A percentile compares a stretch with the other conserved stretches of the same genome.
These are phyloP conservation scores for Linum usitatissimum DNA, from an alignment of 345 rosid species.

Conservation along the genomic window DNA sequence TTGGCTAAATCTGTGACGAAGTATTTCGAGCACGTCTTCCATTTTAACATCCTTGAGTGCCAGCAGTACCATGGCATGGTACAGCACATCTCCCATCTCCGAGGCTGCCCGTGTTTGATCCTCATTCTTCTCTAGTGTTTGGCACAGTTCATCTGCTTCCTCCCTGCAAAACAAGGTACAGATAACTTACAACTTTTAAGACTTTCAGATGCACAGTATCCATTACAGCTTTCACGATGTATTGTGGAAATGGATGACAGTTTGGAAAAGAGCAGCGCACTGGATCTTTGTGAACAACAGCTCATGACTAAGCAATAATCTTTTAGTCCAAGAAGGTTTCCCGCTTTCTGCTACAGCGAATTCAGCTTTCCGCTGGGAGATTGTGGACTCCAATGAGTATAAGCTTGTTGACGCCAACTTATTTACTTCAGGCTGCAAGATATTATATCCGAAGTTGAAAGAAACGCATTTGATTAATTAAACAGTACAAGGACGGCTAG, in stretches of 20 bases:
- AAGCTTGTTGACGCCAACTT: conserved; percentile 52
- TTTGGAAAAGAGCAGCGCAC: conserved; percentile 18
- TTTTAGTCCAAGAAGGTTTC: conserved; percentile 72
- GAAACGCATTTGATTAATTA: neutral
- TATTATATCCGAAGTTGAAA: neutral
- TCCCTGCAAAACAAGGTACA: conserved; percentile 34
- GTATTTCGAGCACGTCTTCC: conserved; percentile 54
- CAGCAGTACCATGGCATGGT: conserved; percentile 69
- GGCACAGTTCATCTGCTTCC: conserved; percentile 77
- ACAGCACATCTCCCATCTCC: conserved; percentile 75
- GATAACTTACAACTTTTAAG: neutral
- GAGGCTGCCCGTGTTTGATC: conserved; percentile 44
- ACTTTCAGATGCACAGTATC: neutral
- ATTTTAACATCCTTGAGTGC: conserved; percentile 38
- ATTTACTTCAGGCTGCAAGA: conserved; percentile 39
- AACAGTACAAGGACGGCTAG: neutral
- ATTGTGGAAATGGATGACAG: neutral
- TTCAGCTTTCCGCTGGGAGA: conserved; percentile 59
- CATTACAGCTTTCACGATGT: too few relatives aligned
- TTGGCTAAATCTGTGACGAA: conserved; percentile 44
- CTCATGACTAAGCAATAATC: conserved; percentile 35
- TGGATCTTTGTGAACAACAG: conserved; percentile 69
- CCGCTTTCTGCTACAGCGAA: conserved; percentile 36
- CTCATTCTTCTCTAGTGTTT: conserved; percentile 65
- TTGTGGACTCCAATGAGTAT: conserved; percentile 56